These are phyloP conservation scores for Zizania palustris DNA, from an alignment of 202 grass and related monocot genomes.

Conservation along the genomic window DNA sequence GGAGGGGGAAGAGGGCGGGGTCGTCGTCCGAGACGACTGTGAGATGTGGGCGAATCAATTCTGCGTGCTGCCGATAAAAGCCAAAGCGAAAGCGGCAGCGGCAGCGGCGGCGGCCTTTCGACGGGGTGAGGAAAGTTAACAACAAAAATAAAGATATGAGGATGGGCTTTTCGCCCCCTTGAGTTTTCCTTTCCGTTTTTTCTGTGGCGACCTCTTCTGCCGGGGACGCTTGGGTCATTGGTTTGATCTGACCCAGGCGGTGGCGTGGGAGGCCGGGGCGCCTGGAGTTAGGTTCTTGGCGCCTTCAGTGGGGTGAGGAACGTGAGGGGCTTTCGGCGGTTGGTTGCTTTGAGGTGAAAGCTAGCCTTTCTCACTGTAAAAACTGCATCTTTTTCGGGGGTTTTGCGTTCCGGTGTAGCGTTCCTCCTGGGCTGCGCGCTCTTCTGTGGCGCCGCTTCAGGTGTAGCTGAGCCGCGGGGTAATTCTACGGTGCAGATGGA, in stretches of 20 bases:
- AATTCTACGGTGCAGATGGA: conserved; percentile 1
- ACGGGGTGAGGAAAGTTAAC: conserved; percentile 38
- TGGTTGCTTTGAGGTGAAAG: conserved; percentile 36
- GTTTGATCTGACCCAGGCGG: conserved; percentile 54
- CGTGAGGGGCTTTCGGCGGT: conserved; percentile 49
- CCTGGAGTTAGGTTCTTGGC: conserved; percentile 35
- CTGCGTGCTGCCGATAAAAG: conserved; percentile 55
- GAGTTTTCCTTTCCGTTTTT: conserved; percentile 8
- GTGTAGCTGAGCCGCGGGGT: neutral
- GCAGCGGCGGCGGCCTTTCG: neutral
- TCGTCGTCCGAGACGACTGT: neutral
- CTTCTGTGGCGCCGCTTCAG: neutral
- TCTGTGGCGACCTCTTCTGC: conserved; percentile 9
- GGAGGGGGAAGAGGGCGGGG: neutral
- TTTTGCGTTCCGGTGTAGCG: neutral
- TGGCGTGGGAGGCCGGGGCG: conserved; percentile 24
- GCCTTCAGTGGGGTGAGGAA: conserved; percentile 40
- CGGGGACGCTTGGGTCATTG: conserved; percentile 19
- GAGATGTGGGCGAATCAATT: conserved; percentile 48
- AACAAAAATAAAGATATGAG: conserved; percentile 1
- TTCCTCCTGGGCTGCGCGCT: conserved; percentile 34
- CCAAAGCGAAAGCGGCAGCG: conserved; percentile 21
- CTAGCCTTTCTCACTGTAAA: conserved; percentile 35
- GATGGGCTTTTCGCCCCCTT: conserved; percentile 17
- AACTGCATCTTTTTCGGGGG: conserved; percentile 27